Evolutionary conservation across 805 yeast genomes (phyloP), one percentile per base, ranked within the genome.

Genomic region (Candida caryicola): DNA sequence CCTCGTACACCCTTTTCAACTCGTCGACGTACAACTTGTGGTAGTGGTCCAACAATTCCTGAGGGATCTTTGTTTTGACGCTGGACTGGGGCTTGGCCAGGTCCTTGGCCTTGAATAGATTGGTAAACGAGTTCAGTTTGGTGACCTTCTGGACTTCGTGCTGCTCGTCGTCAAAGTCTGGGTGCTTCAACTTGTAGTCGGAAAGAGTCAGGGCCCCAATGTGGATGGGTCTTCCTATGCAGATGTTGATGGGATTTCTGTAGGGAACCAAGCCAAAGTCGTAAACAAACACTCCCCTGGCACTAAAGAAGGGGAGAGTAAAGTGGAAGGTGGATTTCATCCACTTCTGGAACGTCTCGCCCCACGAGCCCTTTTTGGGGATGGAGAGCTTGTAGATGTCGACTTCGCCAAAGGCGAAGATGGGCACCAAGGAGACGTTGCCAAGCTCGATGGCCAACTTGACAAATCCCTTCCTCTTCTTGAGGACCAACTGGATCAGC

Each of bases 231-330:
- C 61, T 64, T 0, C 95, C 95, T 23, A 79, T 66, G 41, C 86
- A 95, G 10, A 93, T 71, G 45, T 85, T 73, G 39, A 93, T 81
- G 2, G 86, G 86, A 37, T 82, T 76, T 47, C 97, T 72, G 57
- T 78, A 90, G 1, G 99, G 98, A 40, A 93, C 61, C 21, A 93
- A 63, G 0, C 99, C 99, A 64, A 85, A 86, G 56, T 89, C 96
- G 52, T 90, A 86, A 52, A 91, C 87, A 63, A 91, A 90, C 1
- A 93, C 71, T 0, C 98, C 97, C 31, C 98, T 71, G 1, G 96
- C 96, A 56, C 86, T 82, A 64, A 93, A 85, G 34, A 93, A 76
- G 1, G 99, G 99, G 4, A 93, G 53, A 0, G 99, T 90, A 61
- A 91, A 91, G 1, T 91, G 93, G 37, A 81, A 73, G 26, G 64